Evolutionary conservation across 768 basidiomycete genomes (phyloP), one percentile per base, ranked within the genome.

Genomic region (Phaffia tasmanica): DNA sequence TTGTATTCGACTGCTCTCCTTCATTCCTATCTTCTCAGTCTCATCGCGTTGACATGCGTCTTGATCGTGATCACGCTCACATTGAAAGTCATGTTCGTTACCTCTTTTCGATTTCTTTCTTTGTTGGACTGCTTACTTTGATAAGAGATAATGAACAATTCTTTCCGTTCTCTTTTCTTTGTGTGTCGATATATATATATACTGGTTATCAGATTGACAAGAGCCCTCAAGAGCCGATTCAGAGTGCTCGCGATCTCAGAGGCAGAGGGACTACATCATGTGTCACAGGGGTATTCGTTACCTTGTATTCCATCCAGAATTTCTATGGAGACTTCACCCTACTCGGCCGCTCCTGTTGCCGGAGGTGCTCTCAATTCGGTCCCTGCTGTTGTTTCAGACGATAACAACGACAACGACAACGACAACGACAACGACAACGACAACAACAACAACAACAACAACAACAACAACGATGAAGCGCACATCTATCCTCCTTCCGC

Each of bases 151-250:
- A 5, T n/a, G 15, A 35, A 7, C 19, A 30, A 35, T 50, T 49
- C n/a, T n/a, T 7, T 23, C 64, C 5, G 5, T 19, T 4, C n/a
- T 55, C 27, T 3, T 57, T 27, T 46, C 35, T 50, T 19, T 46
- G 9, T 35, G 16, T 47, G n/a, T n/a, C n/a, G n/a, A n/a, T n/a
- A 42, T 11, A 11, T 42, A 42, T 42, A 42, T 42, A 11, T 42
- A 5, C 35, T 42, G 35, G 11, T 42, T 42, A 11, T 3, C 32
- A 66, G 65, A 19, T 57, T 69, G 18, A 69, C 67, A n/a, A 62
- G 67, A 49, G 67, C 57, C 18, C 30, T 69, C 57, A 63, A 69
- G 46, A n/a, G 53, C n/a, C 57, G 67, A 7, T 69, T 42, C 35
- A 46, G 62, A 42, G 67, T 63, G 21, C 57, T 69, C n/a, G 57